Evolutionary conservation across 495 filamentous ascomycete species (phyloP), one percentile per base, ranked within the genome.

Genomic region (Darksidea phi): DNA sequence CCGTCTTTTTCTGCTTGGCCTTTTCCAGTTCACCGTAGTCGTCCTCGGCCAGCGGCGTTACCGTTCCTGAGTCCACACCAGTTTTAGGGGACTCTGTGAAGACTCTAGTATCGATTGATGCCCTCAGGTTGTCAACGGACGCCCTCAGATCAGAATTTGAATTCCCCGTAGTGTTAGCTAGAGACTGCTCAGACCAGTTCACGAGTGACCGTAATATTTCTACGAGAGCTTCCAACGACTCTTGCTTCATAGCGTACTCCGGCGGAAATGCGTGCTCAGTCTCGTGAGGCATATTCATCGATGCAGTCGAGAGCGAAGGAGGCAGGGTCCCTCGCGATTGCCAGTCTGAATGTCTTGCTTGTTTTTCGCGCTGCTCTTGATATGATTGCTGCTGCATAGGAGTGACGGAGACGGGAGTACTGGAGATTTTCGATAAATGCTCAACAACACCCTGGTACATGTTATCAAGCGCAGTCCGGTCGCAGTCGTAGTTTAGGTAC

Each of bases 401-500:
- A 1, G 82, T 89, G n/a, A 95, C 80, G 2, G 85, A 67, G 4
- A 91, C 84, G 0, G 91, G 85, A 11, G 85, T 79, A 53, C 87
- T 90, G 0, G 90, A 85, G 50, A 93, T 87, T 57, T 86, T 86
- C 17, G 93, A 92, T 10, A 97, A 74, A 73, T 97, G 92, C 73
- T 99, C 95, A 25, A 97, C 91, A 38, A 95, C 80, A 53, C 85
- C 78, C 72, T 99, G 93, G 73, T 95, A 97, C 69, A 97, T 96
- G 67, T 99, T 97, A 73, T 99, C 95, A 64, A 97, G 79, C 1
- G 88, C 87, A 21, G 89, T 88, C 32, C 91, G 80, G 68, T 97
- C 95, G 73, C 95, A 99, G 69, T 99, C 95, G 66, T 99, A 99
- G 72, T 99, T 99, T 54, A 99, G 82, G 73, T 97, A 99, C 15